Conservation (phyloP, 345 rosid genomes). For the Carallia pectinifolia region DNA sequence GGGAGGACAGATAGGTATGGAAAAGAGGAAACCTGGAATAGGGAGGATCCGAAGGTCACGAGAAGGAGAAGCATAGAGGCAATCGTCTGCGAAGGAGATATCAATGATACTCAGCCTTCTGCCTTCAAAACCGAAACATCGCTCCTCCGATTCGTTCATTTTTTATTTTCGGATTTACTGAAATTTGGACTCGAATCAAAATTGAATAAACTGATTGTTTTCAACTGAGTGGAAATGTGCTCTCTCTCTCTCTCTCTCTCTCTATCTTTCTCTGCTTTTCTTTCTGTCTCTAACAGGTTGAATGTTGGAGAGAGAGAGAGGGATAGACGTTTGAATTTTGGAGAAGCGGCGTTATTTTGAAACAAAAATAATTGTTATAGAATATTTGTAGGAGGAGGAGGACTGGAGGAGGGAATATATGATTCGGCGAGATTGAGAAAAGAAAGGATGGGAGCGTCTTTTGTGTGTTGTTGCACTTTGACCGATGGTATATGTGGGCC, state of each 20-base stretch:
- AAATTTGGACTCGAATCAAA: neutral
- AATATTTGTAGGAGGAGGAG: neutral
- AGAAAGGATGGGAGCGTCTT: no score
- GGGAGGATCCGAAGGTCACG: constrained; percentile 22
- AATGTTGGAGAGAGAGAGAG: neutral
- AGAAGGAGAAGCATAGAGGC: constrained; percentile 54
- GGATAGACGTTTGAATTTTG: constrained; percentile 45
- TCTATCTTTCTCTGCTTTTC: neutral
- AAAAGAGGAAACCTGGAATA: constrained; percentile 40
- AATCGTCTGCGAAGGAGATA: constrained; percentile 79
- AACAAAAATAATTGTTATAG: neutral
- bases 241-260: neutral
- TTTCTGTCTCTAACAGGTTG: no score
- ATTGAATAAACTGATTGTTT: constrained; percentile 1
- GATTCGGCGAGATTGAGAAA: no score
- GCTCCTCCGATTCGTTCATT: constrained; percentile 56
- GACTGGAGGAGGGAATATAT: neutral
- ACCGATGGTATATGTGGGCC: no score
- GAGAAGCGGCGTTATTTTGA: constrained; percentile 42
- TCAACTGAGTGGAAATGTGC: neutral
- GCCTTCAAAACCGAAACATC: constrained; percentile 32
- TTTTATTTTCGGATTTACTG: constrained; percentile 18
- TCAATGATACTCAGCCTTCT: constrained; percentile 69
- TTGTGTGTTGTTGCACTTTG: no score
- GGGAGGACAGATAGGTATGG: neutral